Base-by-base conservation (phyloP, 192 early-diverging fungal genomes). In the Blastocladiella britannica region DNA sequence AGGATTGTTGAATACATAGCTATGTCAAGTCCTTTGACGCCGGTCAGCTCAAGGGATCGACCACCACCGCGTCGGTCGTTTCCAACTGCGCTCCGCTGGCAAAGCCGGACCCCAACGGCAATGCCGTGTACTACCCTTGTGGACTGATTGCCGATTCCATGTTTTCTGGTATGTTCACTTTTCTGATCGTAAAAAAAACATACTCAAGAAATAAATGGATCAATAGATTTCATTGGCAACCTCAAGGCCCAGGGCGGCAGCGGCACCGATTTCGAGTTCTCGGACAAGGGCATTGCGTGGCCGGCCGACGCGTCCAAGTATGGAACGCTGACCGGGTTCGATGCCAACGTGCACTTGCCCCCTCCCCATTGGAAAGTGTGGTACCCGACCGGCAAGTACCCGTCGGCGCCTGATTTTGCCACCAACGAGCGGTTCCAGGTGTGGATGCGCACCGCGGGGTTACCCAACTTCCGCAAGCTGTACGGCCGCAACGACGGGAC, bases 101-200 rank as follows among this genome's bases (percentile, higher is more conserved):
- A 53, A 29, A 26, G 24, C 55, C 53, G 18, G 72, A 64, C 23
- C 52, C 58, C 6, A 43, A 62, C 7, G 58, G 54, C 7, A 68
- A 62, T 37, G 30, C 66, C 76, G 7, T 65, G 58, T 82, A 84
- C 58, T 99, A 93, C 66, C 95, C 95, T 25, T 99, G 95, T 63
- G 95, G 95, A 0, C 76, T 97, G 54, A 94, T 99, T 70, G 95
- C 93, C 22, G 96, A 97, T 67, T 97, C 93, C 2, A 70, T 91
- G 55, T 99, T 99, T 67, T 92, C 91, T 67, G 89, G 89, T 89
- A 72, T 55, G 53, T 12, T 43, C 12, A 9, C 28, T 9, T 29
- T 4, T 0, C 9, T n/a, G n/a, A n/a, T n/a, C n/a, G n/a, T n/a
- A n/a, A n/a, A n/a, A n/a, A n/a, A n/a, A n/a, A n/a, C n/a, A n/a